Percentiles rank a stretch among this genome's conserved stretches.
phyloP scores from a whole-genome alignment of 768 basidiomycete genomes.

The Phlebiopsis gigantea region DNA sequence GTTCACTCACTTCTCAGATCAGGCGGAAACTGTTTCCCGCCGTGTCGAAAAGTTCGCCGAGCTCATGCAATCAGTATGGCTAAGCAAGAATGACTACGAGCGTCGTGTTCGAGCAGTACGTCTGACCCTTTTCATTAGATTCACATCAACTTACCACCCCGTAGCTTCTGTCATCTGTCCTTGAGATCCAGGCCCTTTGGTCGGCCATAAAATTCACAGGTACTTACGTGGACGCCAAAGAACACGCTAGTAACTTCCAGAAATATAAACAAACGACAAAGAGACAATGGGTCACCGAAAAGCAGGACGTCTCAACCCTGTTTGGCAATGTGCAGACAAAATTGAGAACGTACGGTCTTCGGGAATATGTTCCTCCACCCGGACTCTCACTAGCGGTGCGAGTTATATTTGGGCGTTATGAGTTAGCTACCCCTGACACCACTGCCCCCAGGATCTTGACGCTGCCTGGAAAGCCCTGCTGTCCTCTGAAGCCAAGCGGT shows the following conservation, averaged over 20 bases:
- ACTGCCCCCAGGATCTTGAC: constrained; percentile 56
- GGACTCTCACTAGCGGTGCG: constrained; percentile 60
- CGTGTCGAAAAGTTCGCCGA: constrained; percentile 95
- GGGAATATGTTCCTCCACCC: constrained; percentile 73
- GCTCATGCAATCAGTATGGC: constrained; percentile 90
- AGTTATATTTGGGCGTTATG: neutral
- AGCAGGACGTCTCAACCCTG: constrained; percentile 80
- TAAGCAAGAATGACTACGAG: constrained; percentile 88
- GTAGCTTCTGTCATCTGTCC: constrained; percentile 63
- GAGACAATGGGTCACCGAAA: constrained; percentile 83
- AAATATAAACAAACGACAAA: constrained; percentile 84
- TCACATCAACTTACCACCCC: neutral
- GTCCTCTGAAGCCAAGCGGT: constrained; percentile 68
- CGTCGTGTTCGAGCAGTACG: constrained; percentile 69
- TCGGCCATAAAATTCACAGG: constrained; percentile 56
- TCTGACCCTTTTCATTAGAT: constrained; percentile 11
- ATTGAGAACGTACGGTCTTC: constrained; percentile 81
- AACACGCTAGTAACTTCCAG: constrained; percentile 65
- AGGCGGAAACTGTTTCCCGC: constrained; percentile 89
- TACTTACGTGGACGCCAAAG: constrained; percentile 79
- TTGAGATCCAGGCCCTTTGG: constrained; percentile 69
- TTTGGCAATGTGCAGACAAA: constrained; percentile 95
- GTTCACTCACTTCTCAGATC: constrained; percentile 47
- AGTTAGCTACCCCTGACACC: neutral
- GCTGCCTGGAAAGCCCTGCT: constrained; percentile 70